Evolutionary conservation across 73 alveolate genomes (phyloP), one percentile per base, ranked within the genome.

Genomic region (Stentor roeselii): DNA sequence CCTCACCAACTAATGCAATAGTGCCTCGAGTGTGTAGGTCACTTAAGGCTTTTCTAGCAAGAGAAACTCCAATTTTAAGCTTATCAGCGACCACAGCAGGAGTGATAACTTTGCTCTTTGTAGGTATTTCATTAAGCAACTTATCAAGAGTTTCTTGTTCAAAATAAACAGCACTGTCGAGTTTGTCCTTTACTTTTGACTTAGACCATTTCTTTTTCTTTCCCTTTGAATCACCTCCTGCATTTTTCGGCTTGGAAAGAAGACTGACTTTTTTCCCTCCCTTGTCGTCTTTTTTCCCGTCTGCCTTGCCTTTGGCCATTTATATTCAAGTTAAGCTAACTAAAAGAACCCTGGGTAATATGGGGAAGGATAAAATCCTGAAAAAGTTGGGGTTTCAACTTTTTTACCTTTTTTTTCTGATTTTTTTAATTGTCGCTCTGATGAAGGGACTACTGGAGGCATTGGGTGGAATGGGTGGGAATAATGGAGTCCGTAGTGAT

Each of bases 201-300:
- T 67, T 67, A 27, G 82, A 67, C 82, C 82, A 67, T 50, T 67
- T 67, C 82, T 67, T 67, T 35, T 67, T 67, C 32, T 67, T 67
- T 15, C 3, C 82, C 32, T 67, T 67, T 30, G 60, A 36, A 67
- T 50, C 82, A 27, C 74, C 74, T 21, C 74, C 27, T 58, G 74
- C 74, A 31, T 58, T 58, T 58, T n/a, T 21, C 27, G 74, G 74
- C 27, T 58, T 58, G 74, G 74, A n/a, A 58, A 58, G 74, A 58
- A 58, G 74, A 2, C 35, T 21, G 74, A 58, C 74, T 31, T 58
- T 58, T 31, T 58, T 58, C 27, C 35, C 15, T 58, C 35, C 35
- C 27, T n/a, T 58, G 35, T 58, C 27, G 74, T 58, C 74, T 21
- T n/a, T 21, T 31, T 58, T 58, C n/a, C n/a, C n/a, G 74, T 58